Percentiles rank a stretch among this genome's conserved stretches.
phyloP scores from a whole-genome alignment of 139 green algal genomes.

The Chlorella sp. region DNA sequence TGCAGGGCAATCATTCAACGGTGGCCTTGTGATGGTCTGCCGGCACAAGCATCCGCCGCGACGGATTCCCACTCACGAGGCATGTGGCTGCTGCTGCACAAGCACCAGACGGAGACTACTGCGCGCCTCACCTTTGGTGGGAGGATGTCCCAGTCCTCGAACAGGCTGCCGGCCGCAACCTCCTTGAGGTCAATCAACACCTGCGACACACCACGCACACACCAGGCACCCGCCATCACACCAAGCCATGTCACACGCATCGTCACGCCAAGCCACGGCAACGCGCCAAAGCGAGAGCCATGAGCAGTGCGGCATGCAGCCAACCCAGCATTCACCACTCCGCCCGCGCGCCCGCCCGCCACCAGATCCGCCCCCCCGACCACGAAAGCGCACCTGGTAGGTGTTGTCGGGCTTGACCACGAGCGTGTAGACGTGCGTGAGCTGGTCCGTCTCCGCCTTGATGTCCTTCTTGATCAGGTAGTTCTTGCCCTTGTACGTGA shows the following conservation, averaged over 20 bases:
- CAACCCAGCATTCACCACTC: too few species aligned
- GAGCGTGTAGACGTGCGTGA: slow-evolving; percentile 85
- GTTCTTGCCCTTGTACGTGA: slow-evolving; percentile 87
- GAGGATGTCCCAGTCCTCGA: slow-evolving; percentile 87
- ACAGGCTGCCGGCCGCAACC: slow-evolving; percentile 52
- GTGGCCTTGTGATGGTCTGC: neutral
- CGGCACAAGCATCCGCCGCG: neutral
- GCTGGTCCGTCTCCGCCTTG: slow-evolving; percentile 57
- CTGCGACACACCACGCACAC: too few species aligned
- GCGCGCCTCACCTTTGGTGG: slow-evolving; percentile 42
- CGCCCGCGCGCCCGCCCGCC: too few species aligned
- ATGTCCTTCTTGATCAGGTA: slow-evolving; percentile 96
- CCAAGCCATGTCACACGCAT: too few species aligned
- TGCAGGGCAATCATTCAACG: too few species aligned
- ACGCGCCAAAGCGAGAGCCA: too few species aligned
- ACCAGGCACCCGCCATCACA: too few species aligned
- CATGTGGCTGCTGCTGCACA: too few species aligned
- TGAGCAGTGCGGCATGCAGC: too few species aligned
- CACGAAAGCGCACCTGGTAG: slow-evolving; percentile 57
- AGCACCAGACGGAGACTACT: too few species aligned
- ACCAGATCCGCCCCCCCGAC: too few species aligned
- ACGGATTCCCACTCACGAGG: neutral
- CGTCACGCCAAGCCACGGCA: too few species aligned
- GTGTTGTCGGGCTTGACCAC: slow-evolving; percentile 73
- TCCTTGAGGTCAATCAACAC: slow-evolving; percentile 76